Conservation (phyloP, 2,329 filamentous ascomycete species). For the Aureobasidium mangrovei region DNA sequence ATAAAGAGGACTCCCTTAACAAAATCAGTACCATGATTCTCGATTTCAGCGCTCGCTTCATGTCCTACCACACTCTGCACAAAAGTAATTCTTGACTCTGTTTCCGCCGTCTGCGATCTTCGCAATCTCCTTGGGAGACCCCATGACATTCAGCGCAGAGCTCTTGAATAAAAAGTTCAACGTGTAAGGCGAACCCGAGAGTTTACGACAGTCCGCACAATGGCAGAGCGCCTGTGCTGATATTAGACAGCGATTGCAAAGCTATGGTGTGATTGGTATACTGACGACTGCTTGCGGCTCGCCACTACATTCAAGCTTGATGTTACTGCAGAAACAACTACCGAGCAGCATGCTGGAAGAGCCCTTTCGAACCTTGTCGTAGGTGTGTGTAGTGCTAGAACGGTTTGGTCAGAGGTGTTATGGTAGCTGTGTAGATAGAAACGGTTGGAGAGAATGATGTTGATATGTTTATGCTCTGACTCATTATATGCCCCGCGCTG, state of each 20-base stretch:
- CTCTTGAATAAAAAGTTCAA: slow-evolving; percentile 40
- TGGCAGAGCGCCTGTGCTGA: slow-evolving; percentile 45
- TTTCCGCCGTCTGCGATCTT: slow-evolving; percentile 46
- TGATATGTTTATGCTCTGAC: too few relatives aligned
- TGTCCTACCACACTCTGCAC: slow-evolving; percentile 49
- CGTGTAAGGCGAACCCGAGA: slow-evolving; percentile 44
- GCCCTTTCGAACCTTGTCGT: too few relatives aligned
- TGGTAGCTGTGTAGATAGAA: too few relatives aligned
- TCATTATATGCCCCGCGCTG: too few relatives aligned
- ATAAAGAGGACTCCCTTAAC: slow-evolving; percentile 21
- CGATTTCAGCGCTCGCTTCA: not conserved
- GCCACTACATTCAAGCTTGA: slow-evolving; percentile 40
- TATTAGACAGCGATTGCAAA: not conserved
- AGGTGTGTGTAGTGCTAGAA: too few relatives aligned
- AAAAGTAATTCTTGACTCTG: slow-evolving; percentile 48
- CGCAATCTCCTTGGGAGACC: slow-evolving; percentile 42
- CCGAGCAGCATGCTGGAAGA: slow-evolving; percentile 28
- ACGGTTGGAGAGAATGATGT: too few relatives aligned
- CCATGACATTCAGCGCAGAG: slow-evolving; percentile 38
- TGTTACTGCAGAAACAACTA: slow-evolving; percentile 43
- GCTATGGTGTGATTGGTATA: slow-evolving; percentile 3
- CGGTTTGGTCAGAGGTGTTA: too few relatives aligned
- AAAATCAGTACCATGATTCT: not conserved
- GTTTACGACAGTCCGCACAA: slow-evolving; percentile 40
- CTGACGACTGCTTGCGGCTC: slow-evolving; percentile 38